These are phyloP conservation scores for Chalaropsis thielavioides DNA, from an alignment of 2,329 filamentous ascomycete genomes.

Conservation along the genomic window DNA sequence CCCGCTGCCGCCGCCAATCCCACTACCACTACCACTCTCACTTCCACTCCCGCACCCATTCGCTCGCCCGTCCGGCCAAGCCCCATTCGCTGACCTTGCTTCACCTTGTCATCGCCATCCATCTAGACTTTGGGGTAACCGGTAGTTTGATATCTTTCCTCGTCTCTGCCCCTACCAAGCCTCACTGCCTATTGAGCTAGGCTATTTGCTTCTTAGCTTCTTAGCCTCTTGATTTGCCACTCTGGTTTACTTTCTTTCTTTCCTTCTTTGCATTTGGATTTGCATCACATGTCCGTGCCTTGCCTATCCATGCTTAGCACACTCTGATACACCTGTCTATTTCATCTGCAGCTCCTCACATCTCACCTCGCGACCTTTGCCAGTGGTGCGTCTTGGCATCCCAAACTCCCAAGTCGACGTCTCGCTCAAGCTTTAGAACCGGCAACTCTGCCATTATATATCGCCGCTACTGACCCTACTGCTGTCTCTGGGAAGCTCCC, in stretches of 20 bases:
- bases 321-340: neutral
- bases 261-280: slow-evolving; percentile 1
- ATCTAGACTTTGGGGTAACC: neutral
- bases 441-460: neutral
- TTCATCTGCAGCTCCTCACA: neutral
- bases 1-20: neutral
- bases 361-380: neutral
- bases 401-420: neutral
- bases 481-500: neutral
- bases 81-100: neutral
- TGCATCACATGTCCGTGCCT: slow-evolving; percentile 9
- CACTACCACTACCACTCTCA: neutral
- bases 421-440: neutral
- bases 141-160: slow-evolving; percentile 1
- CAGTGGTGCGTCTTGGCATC: neutral
- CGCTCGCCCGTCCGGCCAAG: neutral
- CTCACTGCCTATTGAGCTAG: slow-evolving; percentile 1
- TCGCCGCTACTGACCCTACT: neutral
- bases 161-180: neutral
- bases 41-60: neutral
- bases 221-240: slow-evolving; percentile 5
- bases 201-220: neutral
- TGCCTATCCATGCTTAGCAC: neutral
- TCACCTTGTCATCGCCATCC: neutral
- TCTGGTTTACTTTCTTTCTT: slow-evolving; percentile 4